Conservation (phyloP, 2,329 filamentous ascomycete genomes). For the Fusarium continuum region DNA sequence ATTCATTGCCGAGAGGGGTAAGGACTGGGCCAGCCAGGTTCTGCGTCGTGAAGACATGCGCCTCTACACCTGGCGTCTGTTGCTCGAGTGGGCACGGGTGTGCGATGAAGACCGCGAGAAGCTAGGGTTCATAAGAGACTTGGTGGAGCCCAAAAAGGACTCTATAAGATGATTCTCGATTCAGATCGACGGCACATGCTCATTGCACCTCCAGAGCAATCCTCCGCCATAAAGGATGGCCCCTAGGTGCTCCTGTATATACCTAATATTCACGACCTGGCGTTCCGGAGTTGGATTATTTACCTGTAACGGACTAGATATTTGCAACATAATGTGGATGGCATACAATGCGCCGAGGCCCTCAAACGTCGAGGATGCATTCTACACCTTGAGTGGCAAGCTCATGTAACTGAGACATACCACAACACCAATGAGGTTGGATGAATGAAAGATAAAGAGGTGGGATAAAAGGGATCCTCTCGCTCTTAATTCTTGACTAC, state of each 20-base stretch:
- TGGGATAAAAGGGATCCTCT: conserved; percentile 21
- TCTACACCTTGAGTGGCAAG: conserved; percentile 12
- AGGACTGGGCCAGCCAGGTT: conserved; percentile 68
- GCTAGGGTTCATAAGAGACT: conserved; percentile 57
- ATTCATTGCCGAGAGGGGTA: conserved; percentile 67
- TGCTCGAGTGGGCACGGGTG: conserved; percentile 66
- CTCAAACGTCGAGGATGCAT: neutral
- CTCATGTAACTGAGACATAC: conserved; percentile 10
- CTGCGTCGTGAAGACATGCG: conserved; percentile 72
- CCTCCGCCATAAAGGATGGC: neutral
- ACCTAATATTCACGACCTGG: conserved; percentile 41
- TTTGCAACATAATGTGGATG: conserved; percentile 28
- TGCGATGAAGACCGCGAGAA: conserved; percentile 55
- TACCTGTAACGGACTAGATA: neutral
- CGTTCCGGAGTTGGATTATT: conserved; percentile 38
- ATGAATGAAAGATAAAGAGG: conserved; percentile 18
- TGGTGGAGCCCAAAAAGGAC: conserved; percentile 41
- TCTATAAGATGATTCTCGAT: conserved; percentile 15
- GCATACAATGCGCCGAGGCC: conserved; percentile 1
- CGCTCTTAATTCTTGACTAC: conserved; percentile 21
- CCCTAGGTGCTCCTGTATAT: conserved; percentile 26
- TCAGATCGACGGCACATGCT: conserved; percentile 6
- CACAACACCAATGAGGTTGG: conserved; percentile 13
- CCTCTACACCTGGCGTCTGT: conserved; percentile 70
- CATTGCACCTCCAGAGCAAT: conserved; percentile 18